Evolutionary conservation across 768 basidiomycete genomes (phyloP), one percentile per base, ranked within the genome.

Genomic region (Leccinum ochraceum): DNA sequence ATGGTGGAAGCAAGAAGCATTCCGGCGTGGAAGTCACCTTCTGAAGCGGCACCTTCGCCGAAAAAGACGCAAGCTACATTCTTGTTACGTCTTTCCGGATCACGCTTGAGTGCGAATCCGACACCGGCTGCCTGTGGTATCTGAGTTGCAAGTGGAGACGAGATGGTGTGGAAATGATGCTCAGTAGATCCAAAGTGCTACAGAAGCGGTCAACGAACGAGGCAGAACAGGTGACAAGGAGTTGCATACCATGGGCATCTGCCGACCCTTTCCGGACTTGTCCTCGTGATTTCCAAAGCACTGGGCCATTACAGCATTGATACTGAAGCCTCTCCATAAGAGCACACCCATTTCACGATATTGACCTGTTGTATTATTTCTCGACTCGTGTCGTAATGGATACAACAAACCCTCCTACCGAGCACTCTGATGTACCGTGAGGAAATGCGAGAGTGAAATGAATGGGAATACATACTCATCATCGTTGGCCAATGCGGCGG

Each of bases 21-120:
- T 28, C 94, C 95, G 0, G 95, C 95, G 69, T 98, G 95, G 72
- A 96, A 96, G 74, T 97, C 95, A 59, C 94, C 94, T 76, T 96
- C 95, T 2, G 92, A 93, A 3, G 94, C 93, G 8, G 94, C 93
- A 61, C 94, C 95, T 76, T 98, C 95, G 24, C 95, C 95, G 63
- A 96, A 95, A 74, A 87, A 97, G 54, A 92, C 93, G 10, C 87
- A 89, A 0, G 95, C 94, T 53, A 94, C 87, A 58, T 87, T 88
- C 56, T 83, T 86, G 51, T 81, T 81, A 32, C 86, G 81, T 37
- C 89, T 85, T 52, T 74, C 76, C 0, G 88, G 88, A 49, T 90
- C 87, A 4, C 94, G 87, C 66, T 88, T 88, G 58, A 98, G 80
- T 1, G 95, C 94, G 69, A 92, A 96, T 0, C 84, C 95, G 6